A percentile compares a stretch with the other conserved stretches of the same genome.
These are phyloP conservation scores for Omphalotus olearius DNA, from an alignment of 1,284 basidiomycete species.

Conservation along the genomic window DNA sequence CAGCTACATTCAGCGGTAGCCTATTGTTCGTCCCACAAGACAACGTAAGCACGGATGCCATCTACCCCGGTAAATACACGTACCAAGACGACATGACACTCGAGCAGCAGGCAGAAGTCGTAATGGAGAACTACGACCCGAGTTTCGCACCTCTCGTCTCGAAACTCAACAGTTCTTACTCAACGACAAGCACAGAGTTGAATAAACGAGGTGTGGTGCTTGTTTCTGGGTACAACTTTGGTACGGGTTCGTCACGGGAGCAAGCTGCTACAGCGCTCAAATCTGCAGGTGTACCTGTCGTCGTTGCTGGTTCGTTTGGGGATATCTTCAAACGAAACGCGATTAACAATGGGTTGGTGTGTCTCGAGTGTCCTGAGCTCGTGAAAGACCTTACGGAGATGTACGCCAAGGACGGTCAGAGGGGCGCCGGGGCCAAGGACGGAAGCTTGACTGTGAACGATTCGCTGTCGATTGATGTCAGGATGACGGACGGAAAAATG, in stretches of 20 bases:
- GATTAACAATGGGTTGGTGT: conserved; percentile 98
- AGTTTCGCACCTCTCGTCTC: conserved; percentile 74
- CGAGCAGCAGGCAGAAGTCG: conserved; percentile 91
- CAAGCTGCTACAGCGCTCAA: conserved; percentile 98
- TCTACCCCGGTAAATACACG: conserved; percentile 99
- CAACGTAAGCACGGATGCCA: conserved; percentile 97
- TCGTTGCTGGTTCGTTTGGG: conserved; percentile 95
- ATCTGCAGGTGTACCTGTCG: conserved; percentile 88
- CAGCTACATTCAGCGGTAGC: conserved; percentile 77
- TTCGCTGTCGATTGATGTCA: conserved; percentile 45
- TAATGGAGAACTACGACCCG: conserved; percentile 99
- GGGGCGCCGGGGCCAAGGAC: conserved; percentile 70
- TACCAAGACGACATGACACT: conserved; percentile 99
- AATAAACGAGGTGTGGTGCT: conserved; percentile 69
- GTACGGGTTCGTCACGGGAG: conserved; percentile 97
- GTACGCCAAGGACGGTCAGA: conserved; percentile 74
- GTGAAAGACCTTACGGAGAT: conserved; percentile 78
- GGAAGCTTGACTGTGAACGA: conserved; percentile 32
- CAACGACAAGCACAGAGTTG: neutral
- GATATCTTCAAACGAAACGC: conserved; percentile 99
- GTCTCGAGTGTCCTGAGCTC: conserved; percentile 88
- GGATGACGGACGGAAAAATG: conserved; percentile 27
- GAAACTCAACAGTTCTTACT: conserved; percentile 20
- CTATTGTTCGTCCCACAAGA: conserved; percentile 94
- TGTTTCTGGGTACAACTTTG: conserved; percentile 96